Conservation (phyloP, 129 eudicot species). For the Deinandra increscens region DNA sequence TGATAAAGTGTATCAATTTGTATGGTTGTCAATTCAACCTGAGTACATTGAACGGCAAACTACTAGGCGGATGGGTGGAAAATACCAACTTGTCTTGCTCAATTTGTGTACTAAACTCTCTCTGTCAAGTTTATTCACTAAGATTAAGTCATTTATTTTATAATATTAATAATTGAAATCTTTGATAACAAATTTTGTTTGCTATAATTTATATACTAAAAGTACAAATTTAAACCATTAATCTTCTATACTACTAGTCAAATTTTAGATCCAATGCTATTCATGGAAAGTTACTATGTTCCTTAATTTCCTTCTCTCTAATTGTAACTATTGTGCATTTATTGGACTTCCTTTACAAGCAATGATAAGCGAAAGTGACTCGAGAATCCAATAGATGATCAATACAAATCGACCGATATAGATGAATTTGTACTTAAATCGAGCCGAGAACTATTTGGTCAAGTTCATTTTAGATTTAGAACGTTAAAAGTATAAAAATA, state of each 20-base stretch:
- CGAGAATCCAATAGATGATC: background rate
- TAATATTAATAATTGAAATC: background rate
- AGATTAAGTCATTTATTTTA: background rate
- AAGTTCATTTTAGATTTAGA: background rate
- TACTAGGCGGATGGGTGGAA: background rate
- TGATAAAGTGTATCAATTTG: background rate
- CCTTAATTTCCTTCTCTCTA: background rate
- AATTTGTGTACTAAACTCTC: background rate
- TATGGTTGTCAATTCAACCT: background rate
- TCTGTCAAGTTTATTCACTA: background rate
- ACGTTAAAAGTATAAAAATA: no score
- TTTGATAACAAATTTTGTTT: background rate
- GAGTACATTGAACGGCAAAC: background rate
- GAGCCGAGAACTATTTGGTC: background rate
- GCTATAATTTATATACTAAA: background rate
- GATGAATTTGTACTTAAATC: background rate
- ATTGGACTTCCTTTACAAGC: background rate
- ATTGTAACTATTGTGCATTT: background rate
- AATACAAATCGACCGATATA: background rate
- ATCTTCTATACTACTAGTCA: background rate
- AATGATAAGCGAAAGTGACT: background rate
- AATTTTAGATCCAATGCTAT: background rate
- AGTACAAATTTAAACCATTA: background rate
- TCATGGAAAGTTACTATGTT: background rate
- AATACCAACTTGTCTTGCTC: background rate